Evolutionary conservation across 176 grass and related monocot genomes (phyloP).

Genomic region (Oryza coarctata): DNA sequence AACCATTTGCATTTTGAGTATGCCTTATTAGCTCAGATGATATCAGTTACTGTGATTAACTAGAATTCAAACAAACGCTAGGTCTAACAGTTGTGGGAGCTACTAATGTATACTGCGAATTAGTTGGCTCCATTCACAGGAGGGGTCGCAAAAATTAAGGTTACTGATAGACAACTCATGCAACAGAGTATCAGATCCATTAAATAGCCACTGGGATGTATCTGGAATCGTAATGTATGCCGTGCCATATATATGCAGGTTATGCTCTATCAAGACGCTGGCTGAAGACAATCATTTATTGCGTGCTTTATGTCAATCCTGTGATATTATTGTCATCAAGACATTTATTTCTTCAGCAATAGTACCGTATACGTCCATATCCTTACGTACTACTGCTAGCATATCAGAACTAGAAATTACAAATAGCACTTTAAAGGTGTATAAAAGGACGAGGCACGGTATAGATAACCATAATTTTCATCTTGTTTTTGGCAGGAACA

Average conservation of each 20-base stretch:
- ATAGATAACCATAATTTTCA: neutral
- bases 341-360: neutral
- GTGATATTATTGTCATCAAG: neutral
- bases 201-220: neutral
- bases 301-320: conserved; percentile 25
- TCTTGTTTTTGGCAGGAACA: neutral
- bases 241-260: neutral
- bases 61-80: too few species aligned
- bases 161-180: neutral
- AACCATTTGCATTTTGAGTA: too few species aligned
- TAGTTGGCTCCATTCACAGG: neutral
- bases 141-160: neutral
- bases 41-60: too few species aligned
- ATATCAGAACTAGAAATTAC: neutral
- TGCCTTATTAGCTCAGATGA: too few species aligned
- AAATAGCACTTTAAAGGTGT: neutral
- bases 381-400: neutral
- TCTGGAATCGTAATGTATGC: neutral
- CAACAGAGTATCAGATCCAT: neutral
- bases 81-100: too few species aligned
- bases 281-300: conserved; percentile 36
- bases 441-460: too few species aligned
- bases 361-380: neutral
- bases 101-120: neutral
- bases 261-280: conserved; percentile 36